Percentiles rank a stretch among this genome's conserved stretches.
Evolutionary conservation across 495 filamentous ascomycete genomes (phyloP).

Genomic region (Monascus purpureus): DNA sequence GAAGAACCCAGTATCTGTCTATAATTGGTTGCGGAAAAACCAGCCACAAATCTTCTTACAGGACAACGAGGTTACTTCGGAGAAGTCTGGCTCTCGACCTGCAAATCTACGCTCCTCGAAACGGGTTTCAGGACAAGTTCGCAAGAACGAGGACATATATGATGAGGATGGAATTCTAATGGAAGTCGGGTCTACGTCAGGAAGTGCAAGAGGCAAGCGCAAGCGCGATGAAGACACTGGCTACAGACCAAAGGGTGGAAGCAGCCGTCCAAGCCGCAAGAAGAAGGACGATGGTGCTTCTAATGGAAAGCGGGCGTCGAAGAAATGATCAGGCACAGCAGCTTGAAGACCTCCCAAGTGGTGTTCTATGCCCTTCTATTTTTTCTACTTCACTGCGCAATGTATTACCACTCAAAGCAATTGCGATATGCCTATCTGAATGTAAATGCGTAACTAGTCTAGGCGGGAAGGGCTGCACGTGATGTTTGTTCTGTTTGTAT

Average conservation of each 20-base stretch:
- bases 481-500: no score
- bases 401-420: no score
- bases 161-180: conserved; percentile 38
- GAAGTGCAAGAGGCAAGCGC: conserved; percentile 35
- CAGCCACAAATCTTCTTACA: conserved; percentile 75
- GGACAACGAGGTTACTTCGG: conserved; percentile 54
- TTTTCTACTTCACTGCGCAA: background rate
- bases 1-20: conserved; percentile 70
- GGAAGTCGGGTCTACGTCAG: conserved; percentile 26
- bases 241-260: conserved; percentile 58
- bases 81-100: conserved; percentile 39
- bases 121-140: conserved; percentile 21
- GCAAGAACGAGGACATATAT: conserved; percentile 35
- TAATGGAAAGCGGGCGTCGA: conserved; percentile 17
- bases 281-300: conserved; percentile 42
- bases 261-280: conserved; percentile 43
- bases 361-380: background rate
- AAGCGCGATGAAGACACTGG: conserved; percentile 56
- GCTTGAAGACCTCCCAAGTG: conserved; percentile 4
- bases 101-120: conserved; percentile 25
- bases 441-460: background rate
- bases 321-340: conserved; percentile 15
- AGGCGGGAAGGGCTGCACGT: no score
- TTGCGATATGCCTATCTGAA: no score
- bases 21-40: conserved; percentile 79